Evolutionary conservation across 208 protist species (phyloP), one percentile per base, ranked within the genome.

Genomic region (Leishmania tropica): DNA sequence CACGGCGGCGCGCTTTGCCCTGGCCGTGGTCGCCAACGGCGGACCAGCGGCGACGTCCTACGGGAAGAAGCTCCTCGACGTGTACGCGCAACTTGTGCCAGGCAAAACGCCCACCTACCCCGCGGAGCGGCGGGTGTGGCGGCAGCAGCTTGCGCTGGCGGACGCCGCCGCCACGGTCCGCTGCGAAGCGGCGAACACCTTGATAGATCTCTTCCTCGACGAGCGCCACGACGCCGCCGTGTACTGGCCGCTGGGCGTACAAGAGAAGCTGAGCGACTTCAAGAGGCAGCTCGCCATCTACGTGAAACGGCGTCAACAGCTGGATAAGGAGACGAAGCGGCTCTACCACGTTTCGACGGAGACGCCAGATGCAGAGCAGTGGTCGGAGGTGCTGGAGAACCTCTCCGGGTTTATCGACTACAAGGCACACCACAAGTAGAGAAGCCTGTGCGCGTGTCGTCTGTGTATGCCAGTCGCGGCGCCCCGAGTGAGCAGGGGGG

Each of bases 121-220:
- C 17, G 72, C 48, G 28, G 84, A 84, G 75, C 83, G 86, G 6
- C 82, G 79, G 17, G 56, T 42, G 60, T 96, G 91, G 91, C 47
- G 88, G 60, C 85, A 85, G 58, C 81, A 74, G 58, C 86, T 96
- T 7, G 51, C 83, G 3, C 60, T 84, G 11, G 81, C 82, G 3
- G 93, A 96, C 76, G 86, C 81, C 47, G 58, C 82, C 42, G 89
- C 86, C 64, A 88, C 85, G 17, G 85, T 92, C 28, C 91, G 90
- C n/a, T 91, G 88, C 79, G 94, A 97, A 78, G 94, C 94, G 2
- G 92, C 92, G 0, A 95, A 97, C 84, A 85, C 89, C 53, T 76
- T 97, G 2, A 89, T 97, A 24, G 94, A 97, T 80, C 73, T 97
- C 48, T 97, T 94, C 71, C 82, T 91, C 4, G 92, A 95, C 65